Percentiles rank a stretch among this genome's conserved stretches.
Evolutionary conservation across 1,139 yeast species (phyloP).

Genomic region (Wickerhamiella pararugosa): DNA sequence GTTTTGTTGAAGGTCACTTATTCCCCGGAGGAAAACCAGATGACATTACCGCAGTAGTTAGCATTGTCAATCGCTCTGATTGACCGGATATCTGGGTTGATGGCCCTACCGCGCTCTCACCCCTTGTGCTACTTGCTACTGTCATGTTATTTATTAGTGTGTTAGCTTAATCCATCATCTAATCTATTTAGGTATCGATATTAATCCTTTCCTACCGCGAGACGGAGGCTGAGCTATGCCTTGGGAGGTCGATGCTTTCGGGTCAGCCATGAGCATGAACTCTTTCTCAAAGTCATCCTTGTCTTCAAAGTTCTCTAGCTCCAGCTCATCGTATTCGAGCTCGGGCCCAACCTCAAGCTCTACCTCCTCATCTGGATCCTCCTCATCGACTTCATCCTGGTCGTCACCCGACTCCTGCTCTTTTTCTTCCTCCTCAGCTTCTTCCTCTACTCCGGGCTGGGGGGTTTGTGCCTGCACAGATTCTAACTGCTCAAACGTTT

Average conservation of each 20-base stretch:
- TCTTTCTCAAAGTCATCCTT: constrained; percentile 1
- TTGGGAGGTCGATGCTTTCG: background rate
- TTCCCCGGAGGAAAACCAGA: constrained; percentile 93
- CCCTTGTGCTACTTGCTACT: no score
- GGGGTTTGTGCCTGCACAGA: background rate
- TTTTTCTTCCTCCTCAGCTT: background rate
- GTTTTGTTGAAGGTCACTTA: constrained; percentile 35
- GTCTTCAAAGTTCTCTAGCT: background rate
- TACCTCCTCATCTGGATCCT: background rate
- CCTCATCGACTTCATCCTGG: background rate
- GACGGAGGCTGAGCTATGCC: background rate
- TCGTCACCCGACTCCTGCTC: background rate
- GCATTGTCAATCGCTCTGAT: constrained; percentile 23
- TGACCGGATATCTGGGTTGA: background rate
- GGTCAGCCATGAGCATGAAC: background rate
- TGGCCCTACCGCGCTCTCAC: background rate
- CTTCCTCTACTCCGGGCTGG: background rate
- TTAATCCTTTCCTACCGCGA: background rate
- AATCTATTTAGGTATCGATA: background rate
- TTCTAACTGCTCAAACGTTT: background rate
- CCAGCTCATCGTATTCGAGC: background rate
- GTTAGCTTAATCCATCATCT: background rate
- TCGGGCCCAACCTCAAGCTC: background rate
- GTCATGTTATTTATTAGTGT: no score
- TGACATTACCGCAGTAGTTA: constrained; percentile 72